These are phyloP conservation scores for Prunus mume DNA, from an alignment of 306 rosid species.

Conservation along the genomic window DNA sequence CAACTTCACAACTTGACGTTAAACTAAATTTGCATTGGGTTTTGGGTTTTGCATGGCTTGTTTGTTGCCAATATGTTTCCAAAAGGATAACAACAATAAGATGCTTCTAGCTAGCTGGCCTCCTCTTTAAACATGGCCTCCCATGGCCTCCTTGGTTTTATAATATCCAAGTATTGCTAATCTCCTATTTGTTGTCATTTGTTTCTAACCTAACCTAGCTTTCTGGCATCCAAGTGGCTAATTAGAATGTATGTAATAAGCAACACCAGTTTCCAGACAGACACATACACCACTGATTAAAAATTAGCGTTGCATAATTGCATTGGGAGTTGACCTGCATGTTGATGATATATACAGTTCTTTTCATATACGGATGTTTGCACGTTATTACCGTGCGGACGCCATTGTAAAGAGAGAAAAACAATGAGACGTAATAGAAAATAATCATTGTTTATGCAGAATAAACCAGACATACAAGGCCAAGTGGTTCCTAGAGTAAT, in stretches of 20 bases:
- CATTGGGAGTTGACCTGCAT: not conserved
- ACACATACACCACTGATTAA: not conserved
- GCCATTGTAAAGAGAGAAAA: too few species aligned
- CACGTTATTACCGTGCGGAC: fast-evolving
- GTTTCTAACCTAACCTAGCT: not conserved
- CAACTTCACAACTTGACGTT: not conserved
- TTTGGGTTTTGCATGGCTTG: not conserved
- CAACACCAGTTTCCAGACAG: not conserved
- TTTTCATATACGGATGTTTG: too few species aligned
- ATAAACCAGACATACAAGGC: not conserved
- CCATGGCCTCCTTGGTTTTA: not conserved
- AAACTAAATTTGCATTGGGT: not conserved
- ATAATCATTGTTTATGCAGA: not conserved
- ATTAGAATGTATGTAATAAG: not conserved
- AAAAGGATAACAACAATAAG: not conserved
- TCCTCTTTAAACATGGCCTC: not conserved
- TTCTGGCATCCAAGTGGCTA: not conserved
- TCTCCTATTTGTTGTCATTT: not conserved
- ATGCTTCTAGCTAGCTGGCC: not conserved
- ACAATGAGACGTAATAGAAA: too few species aligned
- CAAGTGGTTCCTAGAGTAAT: not conserved
- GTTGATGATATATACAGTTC: not conserved
- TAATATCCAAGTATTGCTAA: not conserved
- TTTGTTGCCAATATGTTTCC: not conserved
- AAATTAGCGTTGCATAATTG: not conserved